Evolutionary conservation across 441 rosid genomes (phyloP).

Genomic region (Bocquillonia castaneifolia): DNA sequence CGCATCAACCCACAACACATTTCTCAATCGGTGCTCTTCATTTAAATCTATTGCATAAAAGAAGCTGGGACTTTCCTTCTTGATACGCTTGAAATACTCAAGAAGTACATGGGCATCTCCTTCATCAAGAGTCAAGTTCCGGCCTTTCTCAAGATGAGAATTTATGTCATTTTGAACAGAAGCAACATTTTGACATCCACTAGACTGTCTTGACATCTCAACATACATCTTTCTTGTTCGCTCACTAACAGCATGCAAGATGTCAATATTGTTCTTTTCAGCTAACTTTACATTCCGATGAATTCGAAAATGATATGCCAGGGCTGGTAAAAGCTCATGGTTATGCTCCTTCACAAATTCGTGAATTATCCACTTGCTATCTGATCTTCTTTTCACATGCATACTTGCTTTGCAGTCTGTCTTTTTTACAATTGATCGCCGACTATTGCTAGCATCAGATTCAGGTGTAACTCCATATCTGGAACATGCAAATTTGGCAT

Average conservation of each 20-base stretch:
- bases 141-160: constrained; percentile 53
- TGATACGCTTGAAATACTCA: constrained; percentile 56
- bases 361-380: constrained; percentile 80
- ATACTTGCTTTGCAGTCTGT: constrained; percentile 84
- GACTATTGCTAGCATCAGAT: constrained; percentile 55
- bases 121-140: constrained; percentile 44
- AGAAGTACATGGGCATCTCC: constrained; percentile 58
- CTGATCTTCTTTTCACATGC: constrained; percentile 80
- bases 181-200: constrained; percentile 47
- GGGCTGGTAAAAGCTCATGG: constrained; percentile 77
- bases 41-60: constrained; percentile 72
- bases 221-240: constrained; percentile 77
- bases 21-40: constrained; percentile 65
- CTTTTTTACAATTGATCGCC: constrained; percentile 66
- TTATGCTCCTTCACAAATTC: constrained; percentile 76
- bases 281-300: constrained; percentile 73
- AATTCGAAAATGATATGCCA: constrained; percentile 70
- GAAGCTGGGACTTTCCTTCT: constrained; percentile 59
- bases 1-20: constrained; percentile 71
- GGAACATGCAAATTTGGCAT: constrained; percentile 84
- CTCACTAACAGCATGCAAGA: constrained; percentile 80
- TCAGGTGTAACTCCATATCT: constrained; percentile 76
- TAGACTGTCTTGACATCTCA: constrained; percentile 79
- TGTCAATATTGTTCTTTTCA: constrained; percentile 74
- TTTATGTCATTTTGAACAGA: constrained; percentile 34